Base-by-base conservation (phyloP, 2,329 filamentous ascomycete species). In the Pseudogymnoascus destructans region DNA sequence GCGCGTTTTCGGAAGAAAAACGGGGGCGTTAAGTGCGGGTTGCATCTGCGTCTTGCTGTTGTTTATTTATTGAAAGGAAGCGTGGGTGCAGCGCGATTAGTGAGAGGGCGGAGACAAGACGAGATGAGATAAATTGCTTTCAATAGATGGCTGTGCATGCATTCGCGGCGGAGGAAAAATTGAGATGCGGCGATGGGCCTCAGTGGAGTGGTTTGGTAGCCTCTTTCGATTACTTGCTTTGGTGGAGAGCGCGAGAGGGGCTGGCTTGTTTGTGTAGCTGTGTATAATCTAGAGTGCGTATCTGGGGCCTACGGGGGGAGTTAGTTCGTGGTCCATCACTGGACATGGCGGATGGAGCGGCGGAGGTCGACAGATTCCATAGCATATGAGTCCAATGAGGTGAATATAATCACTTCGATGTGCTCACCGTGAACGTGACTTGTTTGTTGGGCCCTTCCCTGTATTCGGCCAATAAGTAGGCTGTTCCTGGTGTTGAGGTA, bases 321-420 rank as follows among this genome's bases (percentile, higher is more conserved):
- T 15, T 49, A 49, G 42, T 11, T 52, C 46, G 46, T 9, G 15
- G 25, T 52, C 46, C 46, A 30, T 52, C 10, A 10, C 46, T 30
- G 4, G 25, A 30, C 46, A 13, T 52, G 46, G 25, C 46, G 46
- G 25, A 52, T 30, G 46, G 25, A 25, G 40, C 21, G 40, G 40
- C 40, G 8, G 40, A 52, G 46, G n/a, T 30, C 46, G 23, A 30
- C 46, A 30, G 46, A 52, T n/a, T 30, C 25, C 46, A 19, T 52
- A 52, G 46, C 46, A 52, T 52, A 52, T 52, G 46, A 52, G 46
- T 52, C 46, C 46, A 52, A 52, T 52, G 46, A 52, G 46, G 32
- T 52, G 46, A 52, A 52, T 52, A 52, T 52, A 52, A 52, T 52
- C 8, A 52, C 10, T 30, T 30, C 2, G 10, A 17, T 30, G n/a